phyloP scores from a whole-genome alignment of 768 basidiomycete species.

The Mycena vulgaris region DNA sequence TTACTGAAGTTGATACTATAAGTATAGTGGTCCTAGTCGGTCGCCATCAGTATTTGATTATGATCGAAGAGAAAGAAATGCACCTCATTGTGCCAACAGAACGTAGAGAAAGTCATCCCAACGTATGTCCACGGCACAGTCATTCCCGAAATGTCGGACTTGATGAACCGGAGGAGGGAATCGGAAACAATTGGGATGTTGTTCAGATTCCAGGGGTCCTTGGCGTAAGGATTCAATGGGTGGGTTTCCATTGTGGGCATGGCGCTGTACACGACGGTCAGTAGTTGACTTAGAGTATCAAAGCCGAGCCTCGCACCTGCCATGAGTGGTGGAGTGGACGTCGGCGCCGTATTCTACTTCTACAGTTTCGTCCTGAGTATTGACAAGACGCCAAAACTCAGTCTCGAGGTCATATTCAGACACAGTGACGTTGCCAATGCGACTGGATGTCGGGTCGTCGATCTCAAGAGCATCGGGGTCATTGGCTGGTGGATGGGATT shows the following conservation, averaged over 20 bases:
- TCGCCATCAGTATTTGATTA: slow-evolving; percentile 36
- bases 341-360: slow-evolving; percentile 99
- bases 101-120: slow-evolving; percentile 98
- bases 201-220: slow-evolving; percentile 97
- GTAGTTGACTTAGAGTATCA: background rate
- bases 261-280: slow-evolving; percentile 67
- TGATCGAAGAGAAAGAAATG: slow-evolving; percentile 17
- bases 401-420: slow-evolving; percentile 93
- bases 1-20: slow-evolving; percentile 95
- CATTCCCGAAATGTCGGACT: slow-evolving; percentile 99
- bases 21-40: slow-evolving; percentile 93
- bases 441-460: slow-evolving; percentile 68
- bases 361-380: slow-evolving; percentile 90
- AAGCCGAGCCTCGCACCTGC: slow-evolving; percentile 75
- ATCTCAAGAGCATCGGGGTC: slow-evolving; percentile 50
- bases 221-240: slow-evolving; percentile 88
- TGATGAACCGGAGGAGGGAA: slow-evolving; percentile 96
- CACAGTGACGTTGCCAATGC: slow-evolving; percentile 74
- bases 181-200: slow-evolving; percentile 95
- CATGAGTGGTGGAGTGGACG: slow-evolving; percentile 96
- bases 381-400: slow-evolving; percentile 98
- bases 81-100: slow-evolving; percentile 99
- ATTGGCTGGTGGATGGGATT: slow-evolving; percentile 74
- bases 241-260: slow-evolving; percentile 97
- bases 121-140: slow-evolving; percentile 99